Conservation (phyloP, 805 yeast genomes). For the Metschnikowia dekortorum region DNA sequence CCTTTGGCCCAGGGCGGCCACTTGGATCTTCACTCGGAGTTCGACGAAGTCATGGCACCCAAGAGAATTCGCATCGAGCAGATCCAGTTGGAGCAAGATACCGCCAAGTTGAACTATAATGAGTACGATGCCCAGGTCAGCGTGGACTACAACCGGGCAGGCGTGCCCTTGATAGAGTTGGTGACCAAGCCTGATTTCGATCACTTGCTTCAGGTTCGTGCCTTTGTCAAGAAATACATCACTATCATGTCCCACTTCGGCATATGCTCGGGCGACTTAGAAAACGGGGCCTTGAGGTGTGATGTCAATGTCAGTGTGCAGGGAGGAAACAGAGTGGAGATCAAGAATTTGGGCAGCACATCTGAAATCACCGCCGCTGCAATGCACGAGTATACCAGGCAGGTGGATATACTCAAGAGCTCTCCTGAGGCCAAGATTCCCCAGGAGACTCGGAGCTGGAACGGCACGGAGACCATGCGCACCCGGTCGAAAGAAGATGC, state of each 20-base stretch:
- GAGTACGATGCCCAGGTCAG: slow-evolving; percentile 34
- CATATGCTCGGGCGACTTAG: slow-evolving; percentile 86
- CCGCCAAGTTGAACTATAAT: slow-evolving; percentile 71
- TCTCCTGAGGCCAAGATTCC: slow-evolving; percentile 16
- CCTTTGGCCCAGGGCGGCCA: slow-evolving; percentile 75
- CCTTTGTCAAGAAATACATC: slow-evolving; percentile 80
- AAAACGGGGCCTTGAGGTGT: slow-evolving; percentile 91
- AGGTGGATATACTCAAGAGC: slow-evolving; percentile 44
- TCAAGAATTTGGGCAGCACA: slow-evolving; percentile 84
- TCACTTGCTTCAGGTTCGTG: slow-evolving; percentile 59
- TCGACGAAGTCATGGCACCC: slow-evolving; percentile 49
- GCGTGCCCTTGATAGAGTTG: slow-evolving; percentile 82
- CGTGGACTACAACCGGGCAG: slow-evolving; percentile 80
- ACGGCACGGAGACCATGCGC: slow-evolving; percentile 63
- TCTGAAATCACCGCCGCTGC: slow-evolving; percentile 77
- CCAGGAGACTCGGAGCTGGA: slow-evolving; percentile 90
- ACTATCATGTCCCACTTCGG: slow-evolving; percentile 60
- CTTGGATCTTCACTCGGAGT: slow-evolving; percentile 42
- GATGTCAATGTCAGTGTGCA: slow-evolving; percentile 89
- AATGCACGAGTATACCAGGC: slow-evolving; percentile 68
- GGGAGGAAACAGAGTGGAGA: slow-evolving; percentile 71
- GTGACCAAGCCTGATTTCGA: slow-evolving; percentile 88
- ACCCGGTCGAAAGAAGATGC: slow-evolving; percentile 76
- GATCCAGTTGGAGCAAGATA: slow-evolving; percentile 91
- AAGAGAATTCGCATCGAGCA: slow-evolving; percentile 62